Evolutionary conservation across 495 filamentous ascomycete genomes (phyloP), one percentile per base, ranked within the genome.

Genomic region (Podospora fimiseda): DNA sequence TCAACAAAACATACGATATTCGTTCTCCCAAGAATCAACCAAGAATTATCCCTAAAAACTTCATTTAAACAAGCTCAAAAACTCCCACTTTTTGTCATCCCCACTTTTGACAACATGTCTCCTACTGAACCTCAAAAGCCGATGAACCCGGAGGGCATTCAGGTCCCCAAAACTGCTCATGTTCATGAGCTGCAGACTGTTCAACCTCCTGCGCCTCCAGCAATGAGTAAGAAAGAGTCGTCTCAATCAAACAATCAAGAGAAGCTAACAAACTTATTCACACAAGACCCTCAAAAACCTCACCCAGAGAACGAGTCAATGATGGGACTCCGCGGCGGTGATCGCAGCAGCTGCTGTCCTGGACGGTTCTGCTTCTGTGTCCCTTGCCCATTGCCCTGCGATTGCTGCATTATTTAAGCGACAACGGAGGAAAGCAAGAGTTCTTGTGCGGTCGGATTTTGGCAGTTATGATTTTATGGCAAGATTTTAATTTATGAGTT

Each of bases 281-380:
- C 27, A 5, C 27, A 33, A 14, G 71, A 74, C 51, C 60, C 70
- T 1, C 57, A 68, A 30, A 60, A 63, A 16, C 68, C 71, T 1
- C 71, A 74, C 40, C 54, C 60, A 0, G 69, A 71, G n/a, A 60
- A 65, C 37, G 37, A 47, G n/a, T 44, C 61, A 0, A 56, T 65
- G 15, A 50, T 63, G 21, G 60, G 64, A n/a, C 42, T 74, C 38
- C 69, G 71, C 16, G 71, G 71, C 16, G 71, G 71, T 19, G 59
- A 70, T 1, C 62, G 69, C 14, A 50, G 69, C 24, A 51, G 55
- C 1, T 37, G 43, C 11, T 74, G 71, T 27, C 71, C 71, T 1
- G 71, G 71, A 9, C 64, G 69, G 2, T 74, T 74, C 53, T 74
- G 71, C 57, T 74, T 74, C 64, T 68, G 64, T 43, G 61, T 74